Percentiles rank a stretch among this genome's conserved stretches.
phyloP scores from a whole-genome alignment of 1,284 basidiomycete genomes.

The Cerrena zonata region DNA sequence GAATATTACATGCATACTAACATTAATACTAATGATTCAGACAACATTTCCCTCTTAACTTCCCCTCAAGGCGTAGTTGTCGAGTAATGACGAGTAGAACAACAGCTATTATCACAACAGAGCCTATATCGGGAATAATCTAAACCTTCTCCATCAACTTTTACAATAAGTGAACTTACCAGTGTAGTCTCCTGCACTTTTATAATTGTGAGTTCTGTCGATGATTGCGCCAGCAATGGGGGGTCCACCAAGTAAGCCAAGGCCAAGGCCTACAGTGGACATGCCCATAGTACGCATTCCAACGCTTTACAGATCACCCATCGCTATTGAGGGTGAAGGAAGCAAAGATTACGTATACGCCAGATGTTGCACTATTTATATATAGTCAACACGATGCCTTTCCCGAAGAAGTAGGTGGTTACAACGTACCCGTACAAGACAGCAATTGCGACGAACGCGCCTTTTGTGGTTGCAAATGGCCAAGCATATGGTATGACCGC shows the following conservation, averaged over 20 bases:
- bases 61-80: background rate
- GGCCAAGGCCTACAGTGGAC: conserved; percentile 44
- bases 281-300: conserved; percentile 56
- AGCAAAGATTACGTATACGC: conserved; percentile 39
- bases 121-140: conserved; percentile 2
- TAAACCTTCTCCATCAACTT: background rate
- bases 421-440: conserved; percentile 45
- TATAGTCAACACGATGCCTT: background rate
- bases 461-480: conserved; percentile 44
- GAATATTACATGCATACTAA: no score
- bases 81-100: background rate
- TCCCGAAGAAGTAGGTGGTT: background rate
- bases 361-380: conserved; percentile 40
- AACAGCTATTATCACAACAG: conserved; percentile 1
- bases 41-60: background rate
- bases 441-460: conserved; percentile 40
- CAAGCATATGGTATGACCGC: conserved; percentile 52
- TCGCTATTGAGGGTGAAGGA: conserved; percentile 48
- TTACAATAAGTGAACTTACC: conserved; percentile 29
- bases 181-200: conserved; percentile 56
- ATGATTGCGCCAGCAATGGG: conserved; percentile 58
- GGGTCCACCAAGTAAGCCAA: conserved; percentile 47
- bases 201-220: conserved; percentile 37
- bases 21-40: no score
- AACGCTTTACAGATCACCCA: conserved; percentile 56